Evolutionary conservation across 108 stramenopile genomes (phyloP).

Genomic region (Skeletonema costatum): DNA sequence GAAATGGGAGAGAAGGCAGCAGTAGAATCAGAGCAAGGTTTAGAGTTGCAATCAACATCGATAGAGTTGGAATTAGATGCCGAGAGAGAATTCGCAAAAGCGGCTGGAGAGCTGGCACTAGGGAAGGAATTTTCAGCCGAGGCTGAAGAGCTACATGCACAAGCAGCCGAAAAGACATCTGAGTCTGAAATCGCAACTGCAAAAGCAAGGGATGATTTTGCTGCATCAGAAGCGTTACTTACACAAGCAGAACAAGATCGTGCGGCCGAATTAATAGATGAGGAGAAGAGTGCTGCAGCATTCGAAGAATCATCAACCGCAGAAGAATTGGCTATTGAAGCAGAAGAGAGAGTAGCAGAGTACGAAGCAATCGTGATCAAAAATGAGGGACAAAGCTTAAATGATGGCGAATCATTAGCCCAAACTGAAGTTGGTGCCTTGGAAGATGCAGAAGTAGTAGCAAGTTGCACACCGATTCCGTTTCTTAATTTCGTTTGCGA

Average conservation of each 20-base stretch:
- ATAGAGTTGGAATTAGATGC: conserved; percentile 18
- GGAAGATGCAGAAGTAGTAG: conserved; percentile 32
- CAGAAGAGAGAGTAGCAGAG: conserved; percentile 13
- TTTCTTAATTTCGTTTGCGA: conserved; percentile 28
- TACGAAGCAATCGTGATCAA: conserved; percentile 6
- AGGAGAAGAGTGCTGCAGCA: conserved; percentile 7
- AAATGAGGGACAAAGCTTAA: conserved; percentile 9
- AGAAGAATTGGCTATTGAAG: conserved; percentile 6
- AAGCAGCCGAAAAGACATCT: conserved; percentile 2
- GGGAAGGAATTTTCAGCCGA: conserved; percentile 15
- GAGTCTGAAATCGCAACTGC: conserved; percentile 4
- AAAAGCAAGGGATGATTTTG: background rate
- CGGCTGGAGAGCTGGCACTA: conserved; percentile 5
- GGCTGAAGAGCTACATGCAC: conserved; percentile 15
- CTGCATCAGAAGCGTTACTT: background rate
- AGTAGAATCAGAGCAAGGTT: conserved; percentile 29
- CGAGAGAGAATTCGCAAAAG: conserved; percentile 1
- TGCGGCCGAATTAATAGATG: background rate
- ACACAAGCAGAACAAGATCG: conserved; percentile 5
- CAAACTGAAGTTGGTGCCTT: conserved; percentile 12
- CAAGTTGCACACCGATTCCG: conserved; percentile 26
- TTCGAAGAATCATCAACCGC: conserved; percentile 15
- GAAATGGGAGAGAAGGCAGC: conserved; percentile 10
- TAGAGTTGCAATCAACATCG: conserved; percentile 21
- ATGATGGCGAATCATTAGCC: conserved; percentile 31